Conservation (phyloP, 2,329 filamentous ascomycete genomes). For the Pseudocercospora macadamiae region DNA sequence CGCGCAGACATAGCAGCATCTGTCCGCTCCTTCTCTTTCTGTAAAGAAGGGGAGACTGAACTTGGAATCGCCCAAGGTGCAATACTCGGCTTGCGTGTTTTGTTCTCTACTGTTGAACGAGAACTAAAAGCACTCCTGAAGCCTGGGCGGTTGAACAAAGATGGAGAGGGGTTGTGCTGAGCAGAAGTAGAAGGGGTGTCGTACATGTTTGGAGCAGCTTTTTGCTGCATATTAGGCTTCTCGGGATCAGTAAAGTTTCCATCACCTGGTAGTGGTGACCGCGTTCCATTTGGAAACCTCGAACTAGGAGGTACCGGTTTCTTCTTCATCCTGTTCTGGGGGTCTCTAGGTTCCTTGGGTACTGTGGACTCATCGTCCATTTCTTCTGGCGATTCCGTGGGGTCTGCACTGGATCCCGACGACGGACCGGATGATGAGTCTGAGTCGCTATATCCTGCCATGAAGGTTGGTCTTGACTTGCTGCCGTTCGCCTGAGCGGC, state of each 20-base stretch:
- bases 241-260: slow-evolving; percentile 24
- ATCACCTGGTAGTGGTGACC: slow-evolving; percentile 13
- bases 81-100: slow-evolving; percentile 22
- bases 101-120: slow-evolving; percentile 21
- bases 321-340: slow-evolving; percentile 35
- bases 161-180: slow-evolving; percentile 14
- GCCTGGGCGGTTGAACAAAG: slow-evolving; percentile 23
- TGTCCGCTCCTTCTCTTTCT: not conserved
- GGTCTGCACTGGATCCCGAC: slow-evolving; percentile 3
- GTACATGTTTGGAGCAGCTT: slow-evolving; percentile 39
- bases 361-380: slow-evolving; percentile 19
- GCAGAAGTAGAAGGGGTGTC: slow-evolving; percentile 24
- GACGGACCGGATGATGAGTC: slow-evolving; percentile 5
- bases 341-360: slow-evolving; percentile 18
- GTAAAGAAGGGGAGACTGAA: slow-evolving; percentile 22
- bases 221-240: slow-evolving; percentile 33
- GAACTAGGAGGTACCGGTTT: slow-evolving; percentile 36
- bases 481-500: not conserved
- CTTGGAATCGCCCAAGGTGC: slow-evolving; percentile 36
- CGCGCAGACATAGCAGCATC: not conserved
- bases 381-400: slow-evolving; percentile 16
- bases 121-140: slow-evolving; percentile 24
- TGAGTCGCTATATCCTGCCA: slow-evolving; percentile 14
- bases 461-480: slow-evolving; percentile 6
- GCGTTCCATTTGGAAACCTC: slow-evolving; percentile 30